Base-by-base conservation (phyloP, 257 asterid species). In the Lantana camara region DNA sequence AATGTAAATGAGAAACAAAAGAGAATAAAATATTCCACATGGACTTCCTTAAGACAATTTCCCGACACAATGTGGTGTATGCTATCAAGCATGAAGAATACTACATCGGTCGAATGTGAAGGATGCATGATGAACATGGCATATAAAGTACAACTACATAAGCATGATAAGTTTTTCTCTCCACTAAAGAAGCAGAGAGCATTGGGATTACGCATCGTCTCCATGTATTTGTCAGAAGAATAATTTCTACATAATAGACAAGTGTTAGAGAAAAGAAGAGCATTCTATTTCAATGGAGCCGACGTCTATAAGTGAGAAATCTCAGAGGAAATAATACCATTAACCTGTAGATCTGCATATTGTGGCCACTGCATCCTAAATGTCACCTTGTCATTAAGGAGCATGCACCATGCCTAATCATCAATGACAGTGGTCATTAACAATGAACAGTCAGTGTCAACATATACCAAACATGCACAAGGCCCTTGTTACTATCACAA, bases 351-450 rank as follows among this genome's bases (percentile, higher is more conserved):
- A 65, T 91, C 98, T 15, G 98, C 95, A 73, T 95, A 83, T 56
- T 81, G 99, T 68, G 97, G 99, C 99, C 99, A 95, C 77, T 95
- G 99, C 96, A 95, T 88, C 81, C 99, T 84, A 75, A 85, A 91
- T 37, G 85, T 77, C 64, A 95, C 99, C 84, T 95, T 86, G 87
- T 95, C 99, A 72, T 95, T 91, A 68, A 95, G 88, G 69, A 95
- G 98, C 96, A 95, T 91, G 85, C 98, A 90, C 99, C 99, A 95
- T 13, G 83, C 99, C 99, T 91, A 77, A 49, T 57, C 57, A 74
- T 20, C 55, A 52, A 35, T 13, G 52, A 5, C 67, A 72, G 11
- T 27, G 49, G 62, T 34, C 46, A 37, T 42, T 46, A 32, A 40
- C 59, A 57, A 44, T 10, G 21, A 12, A 9, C 20, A 41, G 41